These are phyloP conservation scores for Isoetes engelmannii DNA, from an alignment of 83 land plant species.

Conservation along the genomic window DNA sequence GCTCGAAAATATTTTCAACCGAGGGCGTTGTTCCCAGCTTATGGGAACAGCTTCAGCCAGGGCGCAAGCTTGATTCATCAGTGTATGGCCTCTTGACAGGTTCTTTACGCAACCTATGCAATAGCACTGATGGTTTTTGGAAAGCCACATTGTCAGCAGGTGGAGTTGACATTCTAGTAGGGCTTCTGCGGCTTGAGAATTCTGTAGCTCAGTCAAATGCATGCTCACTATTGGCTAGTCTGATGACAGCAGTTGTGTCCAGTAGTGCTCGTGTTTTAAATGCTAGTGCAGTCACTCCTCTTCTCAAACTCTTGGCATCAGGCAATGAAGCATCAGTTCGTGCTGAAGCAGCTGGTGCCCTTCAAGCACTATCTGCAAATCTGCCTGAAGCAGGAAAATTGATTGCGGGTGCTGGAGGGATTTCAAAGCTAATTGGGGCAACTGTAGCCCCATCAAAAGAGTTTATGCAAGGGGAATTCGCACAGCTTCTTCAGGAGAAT, in stretches of 20 bases:
- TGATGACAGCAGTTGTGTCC: slow-evolving; percentile 78
- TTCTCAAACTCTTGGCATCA: slow-evolving; percentile 67
- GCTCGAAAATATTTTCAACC: slow-evolving; percentile 91
- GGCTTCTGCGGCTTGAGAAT: slow-evolving; percentile 48
- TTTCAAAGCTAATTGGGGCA: slow-evolving; percentile 69
- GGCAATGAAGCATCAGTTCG: slow-evolving; percentile 82
- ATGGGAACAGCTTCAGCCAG: slow-evolving; percentile 72
- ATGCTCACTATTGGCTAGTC: slow-evolving; percentile 73
- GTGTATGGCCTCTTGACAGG: slow-evolving; percentile 81
- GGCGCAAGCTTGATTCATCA: slow-evolving; percentile 46
- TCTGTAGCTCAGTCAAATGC: slow-evolving; percentile 72
- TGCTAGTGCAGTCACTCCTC: slow-evolving; percentile 57
- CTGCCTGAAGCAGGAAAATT: slow-evolving; percentile 70
- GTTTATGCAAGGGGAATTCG: slow-evolving; percentile 87
- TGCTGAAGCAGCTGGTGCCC: slow-evolving; percentile 98
- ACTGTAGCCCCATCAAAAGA: slow-evolving; percentile 96
- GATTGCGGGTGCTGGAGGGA: slow-evolving; percentile 69
- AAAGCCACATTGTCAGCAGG: slow-evolving; percentile 67
- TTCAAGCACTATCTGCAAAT: slow-evolving; percentile 77
- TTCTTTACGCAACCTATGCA: slow-evolving; percentile 66
- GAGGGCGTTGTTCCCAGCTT: slow-evolving; percentile 91
- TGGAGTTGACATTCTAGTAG: slow-evolving; percentile 77
- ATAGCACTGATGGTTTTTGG: slow-evolving; percentile 93
- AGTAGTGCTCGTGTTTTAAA: slow-evolving; percentile 57
- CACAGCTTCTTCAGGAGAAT: slow-evolving; percentile 94